phyloP scores from a whole-genome alignment of 2,329 filamentous ascomycete species.

The Aspergillus pseudoviridinutans region DNA sequence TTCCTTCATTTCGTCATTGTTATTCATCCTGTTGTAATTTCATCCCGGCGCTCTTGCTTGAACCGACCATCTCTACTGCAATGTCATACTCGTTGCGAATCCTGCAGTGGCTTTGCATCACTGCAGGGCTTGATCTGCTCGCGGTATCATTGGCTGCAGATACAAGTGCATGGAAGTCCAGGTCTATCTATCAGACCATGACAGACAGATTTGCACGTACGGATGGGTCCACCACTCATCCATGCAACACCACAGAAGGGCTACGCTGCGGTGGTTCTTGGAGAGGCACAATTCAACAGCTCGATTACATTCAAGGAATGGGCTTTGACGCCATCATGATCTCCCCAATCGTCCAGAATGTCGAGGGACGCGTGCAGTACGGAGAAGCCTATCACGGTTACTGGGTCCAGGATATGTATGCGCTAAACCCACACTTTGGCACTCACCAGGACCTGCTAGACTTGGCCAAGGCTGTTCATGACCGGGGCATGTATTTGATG shows the following conservation, averaged over 20 bases:
- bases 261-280: slow-evolving; percentile 52
- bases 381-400: slow-evolving; percentile 50
- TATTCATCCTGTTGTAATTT: background rate
- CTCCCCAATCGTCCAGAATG: slow-evolving; percentile 41
- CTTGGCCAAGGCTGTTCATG: slow-evolving; percentile 44
- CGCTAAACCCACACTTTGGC: slow-evolving; percentile 49
- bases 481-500: slow-evolving; percentile 50
- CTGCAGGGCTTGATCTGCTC: slow-evolving; percentile 5
- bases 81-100: slow-evolving; percentile 2
- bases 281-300: slow-evolving; percentile 44
- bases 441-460: slow-evolving; percentile 45
- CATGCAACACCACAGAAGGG: slow-evolving; percentile 28
- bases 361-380: slow-evolving; percentile 35
- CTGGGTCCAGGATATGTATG: slow-evolving; percentile 47
- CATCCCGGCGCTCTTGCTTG: background rate
- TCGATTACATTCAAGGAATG: slow-evolving; percentile 50
- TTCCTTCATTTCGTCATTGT: background rate
- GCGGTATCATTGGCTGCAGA: slow-evolving; percentile 18
- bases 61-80: background rate
- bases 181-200: slow-evolving; percentile 46
- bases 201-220: slow-evolving; percentile 46
- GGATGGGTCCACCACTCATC: slow-evolving; percentile 32
- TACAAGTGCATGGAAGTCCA: slow-evolving; percentile 35
- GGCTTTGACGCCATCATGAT: slow-evolving; percentile 49
- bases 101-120: slow-evolving; percentile 5